phyloP scores from a whole-genome alignment of 176 grass and related monocot genomes.

The Ensete glaucum region DNA sequence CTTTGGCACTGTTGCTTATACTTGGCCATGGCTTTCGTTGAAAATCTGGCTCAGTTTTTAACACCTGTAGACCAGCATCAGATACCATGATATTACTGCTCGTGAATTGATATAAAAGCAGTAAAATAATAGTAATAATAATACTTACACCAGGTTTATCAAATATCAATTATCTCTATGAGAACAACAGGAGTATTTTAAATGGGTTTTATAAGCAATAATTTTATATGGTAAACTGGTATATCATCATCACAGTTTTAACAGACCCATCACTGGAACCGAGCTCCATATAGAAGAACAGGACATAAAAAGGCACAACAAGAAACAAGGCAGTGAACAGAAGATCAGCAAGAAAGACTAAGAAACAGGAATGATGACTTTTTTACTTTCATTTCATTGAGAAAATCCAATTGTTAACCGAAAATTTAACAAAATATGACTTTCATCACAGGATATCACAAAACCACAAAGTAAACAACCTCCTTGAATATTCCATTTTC shows the following conservation, averaged over 20 bases:
- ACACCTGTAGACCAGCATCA: slow-evolving; percentile 44
- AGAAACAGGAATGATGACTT: no score
- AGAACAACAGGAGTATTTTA: not conserved
- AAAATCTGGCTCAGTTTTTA: slow-evolving; percentile 93
- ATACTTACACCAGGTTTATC: not conserved
- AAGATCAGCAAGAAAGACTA: no score
- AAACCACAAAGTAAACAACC: slow-evolving; percentile 28
- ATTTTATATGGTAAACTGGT: not conserved
- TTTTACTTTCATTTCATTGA: no score
- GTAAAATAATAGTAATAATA: not conserved
- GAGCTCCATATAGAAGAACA: no score
- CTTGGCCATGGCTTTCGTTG: slow-evolving; percentile 81
- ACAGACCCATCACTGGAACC: no score
- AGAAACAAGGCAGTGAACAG: no score
- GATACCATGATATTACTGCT: slow-evolving; percentile 11
- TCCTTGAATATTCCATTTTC: slow-evolving; percentile 98
- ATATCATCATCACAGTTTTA: not conserved
- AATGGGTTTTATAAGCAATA: not conserved
- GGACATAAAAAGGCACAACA: no score
- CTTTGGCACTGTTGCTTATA: slow-evolving; percentile 80
- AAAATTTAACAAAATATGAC: not conserved
- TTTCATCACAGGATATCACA: not conserved
- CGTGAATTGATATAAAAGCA: not conserved
- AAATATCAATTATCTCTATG: not conserved
- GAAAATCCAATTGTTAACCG: no score